Evolutionary conservation across 352 stramenopile genomes (phyloP), one percentile per base, ranked within the genome.

Genomic region (Globisporangium yorkense): DNA sequence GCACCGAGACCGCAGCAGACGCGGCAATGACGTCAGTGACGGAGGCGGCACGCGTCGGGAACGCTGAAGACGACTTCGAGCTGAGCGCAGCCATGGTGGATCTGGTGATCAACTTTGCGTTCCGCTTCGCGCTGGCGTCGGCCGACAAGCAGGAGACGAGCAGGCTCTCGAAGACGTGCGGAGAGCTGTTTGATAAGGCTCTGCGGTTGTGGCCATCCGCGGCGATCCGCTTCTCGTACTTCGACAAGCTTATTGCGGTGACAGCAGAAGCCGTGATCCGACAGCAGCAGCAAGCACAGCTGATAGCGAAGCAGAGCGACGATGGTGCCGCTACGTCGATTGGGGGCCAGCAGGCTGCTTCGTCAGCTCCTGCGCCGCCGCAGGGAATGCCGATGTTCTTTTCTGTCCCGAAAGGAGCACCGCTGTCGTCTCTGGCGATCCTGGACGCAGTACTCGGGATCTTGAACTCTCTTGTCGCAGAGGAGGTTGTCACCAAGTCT

Each of bases 101-200:
- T 60, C 71, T 96, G 47, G 73, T 98, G 33, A 80, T 98, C 54
- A 98, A 98, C 51, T 96, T 96, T 66, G 79, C 82, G 43, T 93
- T 96, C 51, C 76, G 88, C 5, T 93, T 94, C 66, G 84, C 87
- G 18, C 63, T 96, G 37, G 84, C 83, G 27, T 96, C 87, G n/a
- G 87, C 87, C 8, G 85, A 96, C 49, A 95, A 93, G 67, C 85
- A 94, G 56, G 87, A 94, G 59, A 95, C 84, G 2, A 95, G 80
- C 65, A 72, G 84, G 6, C 63, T 96, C 16, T 89, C 87, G n/a
- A 94, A 93, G 49, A 94, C 85, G 15, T 96, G 87, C 49, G 82
- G 87, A 1, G 84, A 94, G 20, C 62, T 96, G 0, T 94, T 96
- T n/a, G 84, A 92, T 59, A 89, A 90, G 49, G 87, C 84, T 16